phyloP scores from a whole-genome alignment of 371 early-diverging fungal species.

The Apophysomyces variabilis region DNA sequence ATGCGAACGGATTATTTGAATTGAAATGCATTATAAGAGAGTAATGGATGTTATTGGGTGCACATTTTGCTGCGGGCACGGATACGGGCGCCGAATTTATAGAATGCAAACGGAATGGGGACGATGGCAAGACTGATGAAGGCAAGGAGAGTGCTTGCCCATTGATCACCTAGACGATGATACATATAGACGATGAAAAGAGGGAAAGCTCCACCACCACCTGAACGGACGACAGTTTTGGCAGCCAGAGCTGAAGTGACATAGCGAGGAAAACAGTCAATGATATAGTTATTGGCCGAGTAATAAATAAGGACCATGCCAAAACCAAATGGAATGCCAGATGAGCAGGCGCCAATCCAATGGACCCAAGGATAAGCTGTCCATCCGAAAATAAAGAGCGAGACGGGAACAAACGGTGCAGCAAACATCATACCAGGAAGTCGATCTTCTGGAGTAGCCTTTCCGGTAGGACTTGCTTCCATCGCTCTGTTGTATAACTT shows the following conservation, averaged over 20 bases:
- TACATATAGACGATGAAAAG: conserved; percentile 50
- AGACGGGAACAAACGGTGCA: conserved; percentile 46
- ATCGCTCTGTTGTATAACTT: conserved; percentile 21
- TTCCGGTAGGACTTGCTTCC: conserved; percentile 18
- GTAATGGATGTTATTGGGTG: conserved; percentile 8
- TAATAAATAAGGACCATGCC: conserved; percentile 51
- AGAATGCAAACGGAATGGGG: conserved; percentile 50
- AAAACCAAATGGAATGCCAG: conserved; percentile 49
- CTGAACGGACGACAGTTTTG: conserved; percentile 45
- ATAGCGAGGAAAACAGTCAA: conserved; percentile 48
- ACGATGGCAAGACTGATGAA: conserved; percentile 49
- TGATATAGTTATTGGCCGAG: conserved; percentile 49
- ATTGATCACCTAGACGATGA: conserved; percentile 37
- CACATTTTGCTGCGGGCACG: conserved; percentile 35
- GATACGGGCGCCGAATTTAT: conserved; percentile 43
- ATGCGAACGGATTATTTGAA: background rate
- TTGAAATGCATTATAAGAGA: background rate
- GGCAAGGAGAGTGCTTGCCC: conserved; percentile 49
- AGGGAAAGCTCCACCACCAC: conserved; percentile 53
- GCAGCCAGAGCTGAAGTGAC: conserved; percentile 50
- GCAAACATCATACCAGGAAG: conserved; percentile 50
- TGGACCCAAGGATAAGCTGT: conserved; percentile 45
- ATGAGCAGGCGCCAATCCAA: conserved; percentile 39
- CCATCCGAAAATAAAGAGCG: conserved; percentile 53
- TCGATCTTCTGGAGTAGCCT: conserved; percentile 47